Evolutionary conservation across 2,329 filamentous ascomycete species (phyloP).

Genomic region (Cladorrhinum sp.): DNA sequence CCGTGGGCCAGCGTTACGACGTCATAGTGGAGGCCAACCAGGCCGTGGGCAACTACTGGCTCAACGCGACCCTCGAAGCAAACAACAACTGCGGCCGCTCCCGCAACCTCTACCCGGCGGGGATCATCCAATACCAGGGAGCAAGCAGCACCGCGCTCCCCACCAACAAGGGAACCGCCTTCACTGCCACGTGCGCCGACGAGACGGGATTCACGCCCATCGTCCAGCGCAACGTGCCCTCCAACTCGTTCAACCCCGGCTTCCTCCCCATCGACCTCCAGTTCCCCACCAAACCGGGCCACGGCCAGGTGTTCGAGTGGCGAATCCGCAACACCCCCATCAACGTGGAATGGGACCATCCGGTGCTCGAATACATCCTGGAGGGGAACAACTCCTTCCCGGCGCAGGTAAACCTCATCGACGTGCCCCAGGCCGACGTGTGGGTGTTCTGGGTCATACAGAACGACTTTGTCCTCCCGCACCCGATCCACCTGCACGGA

Average conservation of each 20-base stretch:
- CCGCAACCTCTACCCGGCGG: slow-evolving; percentile 34
- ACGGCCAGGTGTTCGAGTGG: slow-evolving; percentile 29
- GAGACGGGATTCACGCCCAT: slow-evolving; percentile 30
- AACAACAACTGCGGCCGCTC: slow-evolving; percentile 33
- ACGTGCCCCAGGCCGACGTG: slow-evolving; percentile 24
- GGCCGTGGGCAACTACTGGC: slow-evolving; percentile 38
- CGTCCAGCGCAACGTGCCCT: slow-evolving; percentile 28
- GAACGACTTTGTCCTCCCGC: slow-evolving; percentile 30
- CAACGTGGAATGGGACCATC: slow-evolving; percentile 40
- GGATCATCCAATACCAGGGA: slow-evolving; percentile 39
- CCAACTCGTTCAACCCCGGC: slow-evolving; percentile 27
- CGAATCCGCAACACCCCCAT: slow-evolving; percentile 35
- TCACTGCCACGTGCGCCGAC: slow-evolving; percentile 24
- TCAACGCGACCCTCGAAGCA: slow-evolving; percentile 35
- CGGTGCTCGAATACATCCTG: slow-evolving; percentile 38
- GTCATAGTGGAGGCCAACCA: slow-evolving; percentile 44
- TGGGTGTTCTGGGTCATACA: slow-evolving; percentile 36
- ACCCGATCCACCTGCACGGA: slow-evolving; percentile 35
- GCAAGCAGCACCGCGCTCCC: slow-evolving; percentile 28
- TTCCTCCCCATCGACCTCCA: slow-evolving; percentile 27
- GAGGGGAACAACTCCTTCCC: slow-evolving; percentile 30
- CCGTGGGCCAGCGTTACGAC: slow-evolving; percentile 46
- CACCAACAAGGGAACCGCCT: slow-evolving; percentile 31
- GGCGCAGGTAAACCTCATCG: slow-evolving; percentile 28
- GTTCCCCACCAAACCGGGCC: slow-evolving; percentile 7